These are phyloP conservation scores for Wickerhamomyces rabaulensis DNA, from an alignment of 805 yeast genomes.

Conservation along the genomic window DNA sequence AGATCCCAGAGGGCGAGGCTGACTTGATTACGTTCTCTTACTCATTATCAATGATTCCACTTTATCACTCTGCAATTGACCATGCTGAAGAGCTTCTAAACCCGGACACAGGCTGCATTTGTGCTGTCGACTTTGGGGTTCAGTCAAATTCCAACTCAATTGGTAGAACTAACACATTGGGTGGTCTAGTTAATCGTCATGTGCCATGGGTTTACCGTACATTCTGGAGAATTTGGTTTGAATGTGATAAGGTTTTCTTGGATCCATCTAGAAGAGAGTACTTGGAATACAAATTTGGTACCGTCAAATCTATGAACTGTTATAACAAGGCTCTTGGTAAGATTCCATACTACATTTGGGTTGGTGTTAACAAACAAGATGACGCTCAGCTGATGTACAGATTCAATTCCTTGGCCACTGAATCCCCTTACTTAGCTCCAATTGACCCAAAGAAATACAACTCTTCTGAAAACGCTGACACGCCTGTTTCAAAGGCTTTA, in stretches of 20 bases:
- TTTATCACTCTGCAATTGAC: conserved; percentile 74
- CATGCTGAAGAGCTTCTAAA: conserved; percentile 50
- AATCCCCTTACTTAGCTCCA: conserved; percentile 77
- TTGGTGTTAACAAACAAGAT: conserved; percentile 62
- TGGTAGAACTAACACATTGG: conserved; percentile 69
- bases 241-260: conserved; percentile 71
- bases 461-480: conserved; percentile 14
- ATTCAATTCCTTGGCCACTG: conserved; percentile 70
- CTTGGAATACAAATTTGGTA: conserved; percentile 77
- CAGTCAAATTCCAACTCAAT: conserved; percentile 59
- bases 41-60: conserved; percentile 81
- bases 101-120: conserved; percentile 52
- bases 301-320: conserved; percentile 66
- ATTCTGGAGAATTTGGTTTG: conserved; percentile 87
- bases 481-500: conserved; percentile 60
- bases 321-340: conserved; percentile 62
- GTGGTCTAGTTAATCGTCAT: conserved; percentile 68
- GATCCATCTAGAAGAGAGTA: conserved; percentile 81
- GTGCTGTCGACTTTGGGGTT: conserved; percentile 77
- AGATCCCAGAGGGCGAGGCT: conserved; percentile 45
- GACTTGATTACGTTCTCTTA: conserved; percentile 76
- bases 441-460: conserved; percentile 20
- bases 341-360: conserved; percentile 81
- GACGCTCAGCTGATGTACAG: conserved; percentile 45
- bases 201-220: conserved; percentile 74